Evolutionary conservation across 2,329 filamentous ascomycete genomes (phyloP).

Genomic region (Cladosporium sp.): DNA sequence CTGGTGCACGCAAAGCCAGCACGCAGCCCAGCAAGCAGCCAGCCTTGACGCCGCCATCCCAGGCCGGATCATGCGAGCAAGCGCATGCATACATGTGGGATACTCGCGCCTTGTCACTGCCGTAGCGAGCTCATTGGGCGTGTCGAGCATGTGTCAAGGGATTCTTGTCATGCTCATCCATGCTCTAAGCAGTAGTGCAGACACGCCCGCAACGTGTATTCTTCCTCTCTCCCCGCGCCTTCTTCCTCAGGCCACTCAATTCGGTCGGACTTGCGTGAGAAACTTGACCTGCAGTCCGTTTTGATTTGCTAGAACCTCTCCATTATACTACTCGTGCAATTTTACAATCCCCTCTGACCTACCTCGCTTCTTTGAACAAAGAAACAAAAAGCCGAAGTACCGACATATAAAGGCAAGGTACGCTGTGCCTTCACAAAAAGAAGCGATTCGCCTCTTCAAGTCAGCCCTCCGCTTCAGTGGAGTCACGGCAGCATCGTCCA

Average conservation of each 20-base stretch:
- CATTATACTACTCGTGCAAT: not conserved
- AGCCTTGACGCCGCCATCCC: not conserved
- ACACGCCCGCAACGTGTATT: not conserved
- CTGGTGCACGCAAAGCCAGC: not conserved
- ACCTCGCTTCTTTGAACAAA: not conserved
- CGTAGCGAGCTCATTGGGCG: not conserved
- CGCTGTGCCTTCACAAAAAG: not conserved
- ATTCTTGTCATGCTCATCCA: not conserved
- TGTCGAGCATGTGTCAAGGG: not conserved
- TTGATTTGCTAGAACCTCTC: not conserved
- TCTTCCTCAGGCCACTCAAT: not conserved
- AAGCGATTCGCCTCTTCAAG: constrained; percentile 9
- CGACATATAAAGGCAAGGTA: not conserved
- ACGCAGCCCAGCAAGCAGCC: not conserved
- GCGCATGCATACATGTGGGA: not conserved
- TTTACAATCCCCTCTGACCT: not conserved
- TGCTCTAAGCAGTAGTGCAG: not conserved
- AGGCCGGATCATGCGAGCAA: not conserved
- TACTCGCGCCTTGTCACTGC: not conserved
- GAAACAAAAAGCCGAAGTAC: not conserved
- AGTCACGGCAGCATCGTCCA: not conserved
- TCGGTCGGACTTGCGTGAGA: not conserved
- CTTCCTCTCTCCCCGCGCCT: not conserved
- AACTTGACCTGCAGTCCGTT: not conserved
- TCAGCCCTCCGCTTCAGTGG: constrained; percentile 1